Base-by-base conservation (phyloP, 2,329 filamentous ascomycete genomes). In the Exophiala viscosa region DNA sequence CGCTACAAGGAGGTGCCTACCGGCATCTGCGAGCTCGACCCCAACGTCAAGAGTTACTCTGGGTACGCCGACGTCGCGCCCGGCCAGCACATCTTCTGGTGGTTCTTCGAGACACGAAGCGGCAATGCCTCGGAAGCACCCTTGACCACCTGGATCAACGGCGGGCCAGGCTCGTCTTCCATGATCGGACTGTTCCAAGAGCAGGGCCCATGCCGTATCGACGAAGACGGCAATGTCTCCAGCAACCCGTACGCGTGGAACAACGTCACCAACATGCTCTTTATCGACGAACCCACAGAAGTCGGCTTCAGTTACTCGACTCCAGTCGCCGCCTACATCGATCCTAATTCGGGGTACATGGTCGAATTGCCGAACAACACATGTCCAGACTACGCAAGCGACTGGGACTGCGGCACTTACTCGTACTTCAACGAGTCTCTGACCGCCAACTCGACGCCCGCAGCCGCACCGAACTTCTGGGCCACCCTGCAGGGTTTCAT, bases 211-310 rank as follows among this genome's bases (percentile, higher is more conserved):
- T 68, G 66, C 55, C 46, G 68, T 33, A 66, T 73, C 54, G 70
- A 72, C 50, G 62, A 65, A 13, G 58, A 65, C 56, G 70, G 69
- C 0, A 68, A 71, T 47, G 66, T 68, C 1, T 70, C 69, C 13
- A 55, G 64, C 55, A 73, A 73, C 38, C 61, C 68, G n/a, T 69
- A 67, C 51, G 68, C 69, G 3, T 64, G 60, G 60, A 53, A 50
- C 35, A 60, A 60, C 17, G 54, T 62, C 34, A 55, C 52, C 49
- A 69, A 69, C 45, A 64, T 69, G 45, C 77, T 88, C 13, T 88
- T 85, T 67, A 80, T 88, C 60, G 85, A 88, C 60, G 80, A 88
- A 65, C 86, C 81, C 7, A 77, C 75, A 8, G 76, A 79, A 42
- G 77, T 81, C 3, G 82, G 82, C 1, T 79, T 83, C 61, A 81